Base-by-base conservation (phyloP, 108 stramenopile genomes). In the Discostella pseudostelligera region DNA sequence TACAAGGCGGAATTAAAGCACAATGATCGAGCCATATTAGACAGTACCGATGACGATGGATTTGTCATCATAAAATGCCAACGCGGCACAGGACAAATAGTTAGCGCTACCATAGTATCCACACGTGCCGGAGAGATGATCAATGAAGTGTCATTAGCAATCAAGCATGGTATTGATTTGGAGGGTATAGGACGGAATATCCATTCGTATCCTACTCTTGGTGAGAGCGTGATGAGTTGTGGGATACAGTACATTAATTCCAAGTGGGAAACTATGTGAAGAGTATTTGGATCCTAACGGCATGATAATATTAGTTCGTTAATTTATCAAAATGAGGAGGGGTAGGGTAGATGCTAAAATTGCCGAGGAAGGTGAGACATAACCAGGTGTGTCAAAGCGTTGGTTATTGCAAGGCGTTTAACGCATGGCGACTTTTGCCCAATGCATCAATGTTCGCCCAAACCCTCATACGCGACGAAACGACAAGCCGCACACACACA, bases 81-180 rank as follows among this genome's bases (percentile, higher is more conserved):
- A 24, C 87, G 88, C 65, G 96, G 92, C 35, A 96, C 91, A 6
- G 94, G 94, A 45, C 76, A 81, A 59, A 96, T 98, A 39, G 60
- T 96, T n/a, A 94, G 96, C 36, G 90, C 92, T 8, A 96, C 97
- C 4, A 95, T 97, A 26, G 93, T 96, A 2, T 95, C 89, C 3
- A 78, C 84, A 9, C 84, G 89, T 13, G 97, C 97, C 21, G 97
- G 97, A 10, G 97, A 98, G 69, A 94, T 98, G 76, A 90, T 96
- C 43, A 93, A 93, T 56, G 96, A 98, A 79, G 71, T 97, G 3
- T 69, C 93, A 21, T 67, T 98, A 39, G 95, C 96, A n/a, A 98
- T 98, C 65, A 96, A 96, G 76, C 72, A 90, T 67, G 84, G 82
- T 11, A 76, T 98, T 50, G 87, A 88, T 20, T 65, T 97, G 39